Percentiles rank a stretch among this genome's conserved stretches.
Evolutionary conservation across 129 eudicot species (phyloP).

Genomic region (Solidago caesia): DNA sequence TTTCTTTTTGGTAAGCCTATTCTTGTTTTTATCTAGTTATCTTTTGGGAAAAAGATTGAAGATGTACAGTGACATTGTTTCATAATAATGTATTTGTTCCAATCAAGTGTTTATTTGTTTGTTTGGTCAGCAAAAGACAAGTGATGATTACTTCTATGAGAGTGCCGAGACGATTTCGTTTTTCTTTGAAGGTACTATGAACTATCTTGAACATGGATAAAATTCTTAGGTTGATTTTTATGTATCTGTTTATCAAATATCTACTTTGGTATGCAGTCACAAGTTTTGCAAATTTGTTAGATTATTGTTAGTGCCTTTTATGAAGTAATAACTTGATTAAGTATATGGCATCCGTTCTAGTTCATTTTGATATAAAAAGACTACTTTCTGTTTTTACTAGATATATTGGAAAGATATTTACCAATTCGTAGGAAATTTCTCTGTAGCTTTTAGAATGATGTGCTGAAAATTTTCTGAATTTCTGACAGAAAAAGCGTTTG

Average conservation of each 20-base stretch:
- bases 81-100: no score
- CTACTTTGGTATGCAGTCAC: not conserved
- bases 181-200: conserved; percentile 82
- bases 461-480: conserved; percentile 15
- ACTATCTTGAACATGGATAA: not conserved
- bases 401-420: not conserved
- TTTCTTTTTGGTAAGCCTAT: no score
- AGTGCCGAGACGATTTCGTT: conserved; percentile 94
- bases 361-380: not conserved
- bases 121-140: conserved; percentile 52
- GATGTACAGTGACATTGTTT: no score
- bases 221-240: not conserved
- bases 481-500: conserved; percentile 90
- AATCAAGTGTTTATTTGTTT: not conserved
- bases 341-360: not conserved
- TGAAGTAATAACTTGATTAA: conserved; percentile 5
- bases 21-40: no score
- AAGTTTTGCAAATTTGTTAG: not conserved
- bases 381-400: not conserved
- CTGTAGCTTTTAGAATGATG: not conserved
- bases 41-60: no score
- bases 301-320: not conserved
- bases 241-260: conserved; percentile 4
- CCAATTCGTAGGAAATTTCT: not conserved
- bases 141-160: conserved; percentile 83